Conservation (phyloP, 2,329 filamentous ascomycete genomes). For the Colletotrichum truncatum region DNA sequence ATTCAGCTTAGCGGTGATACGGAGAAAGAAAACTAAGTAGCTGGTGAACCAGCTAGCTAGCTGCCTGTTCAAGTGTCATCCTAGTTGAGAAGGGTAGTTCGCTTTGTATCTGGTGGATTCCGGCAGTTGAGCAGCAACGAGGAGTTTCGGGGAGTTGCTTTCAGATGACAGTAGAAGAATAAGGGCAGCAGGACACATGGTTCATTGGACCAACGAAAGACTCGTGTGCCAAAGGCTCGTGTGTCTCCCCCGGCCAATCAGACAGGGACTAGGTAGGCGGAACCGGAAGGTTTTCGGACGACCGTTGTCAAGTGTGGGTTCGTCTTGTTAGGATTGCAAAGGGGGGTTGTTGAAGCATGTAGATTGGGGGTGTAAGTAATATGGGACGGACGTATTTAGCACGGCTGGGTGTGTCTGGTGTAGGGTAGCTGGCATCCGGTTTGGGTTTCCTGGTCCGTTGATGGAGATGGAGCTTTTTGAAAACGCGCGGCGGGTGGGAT, state of each 20-base stretch:
- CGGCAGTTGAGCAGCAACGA: too few species aligned
- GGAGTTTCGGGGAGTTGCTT: too few species aligned
- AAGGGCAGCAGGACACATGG: not conserved
- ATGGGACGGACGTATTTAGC: not conserved
- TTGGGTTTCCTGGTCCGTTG: not conserved
- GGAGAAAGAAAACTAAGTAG: too few species aligned
- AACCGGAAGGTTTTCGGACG: constrained; percentile 13
- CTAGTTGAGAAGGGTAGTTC: too few species aligned
- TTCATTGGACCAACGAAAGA: too few species aligned
- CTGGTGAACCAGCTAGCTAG: too few species aligned
- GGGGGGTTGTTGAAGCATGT: not conserved
- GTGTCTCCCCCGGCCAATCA: too few species aligned
- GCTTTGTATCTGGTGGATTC: not conserved
- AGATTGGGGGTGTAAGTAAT: constrained; percentile 3
- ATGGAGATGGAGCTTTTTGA: not conserved
- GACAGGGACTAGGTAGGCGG: constrained; percentile 13
- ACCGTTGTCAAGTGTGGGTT: not conserved
- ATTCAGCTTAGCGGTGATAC: too few species aligned
- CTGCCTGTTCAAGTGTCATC: too few species aligned
- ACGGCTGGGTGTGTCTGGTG: not conserved
- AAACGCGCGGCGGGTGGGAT: constrained; percentile 2
- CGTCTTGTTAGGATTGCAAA: not conserved
- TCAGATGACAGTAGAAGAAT: not conserved
- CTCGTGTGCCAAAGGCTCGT: too few species aligned
- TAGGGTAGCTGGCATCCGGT: not conserved